Evolutionary conservation across 805 yeast species (phyloP).

Genomic region (Grigorovia yakushimaensis): DNA sequence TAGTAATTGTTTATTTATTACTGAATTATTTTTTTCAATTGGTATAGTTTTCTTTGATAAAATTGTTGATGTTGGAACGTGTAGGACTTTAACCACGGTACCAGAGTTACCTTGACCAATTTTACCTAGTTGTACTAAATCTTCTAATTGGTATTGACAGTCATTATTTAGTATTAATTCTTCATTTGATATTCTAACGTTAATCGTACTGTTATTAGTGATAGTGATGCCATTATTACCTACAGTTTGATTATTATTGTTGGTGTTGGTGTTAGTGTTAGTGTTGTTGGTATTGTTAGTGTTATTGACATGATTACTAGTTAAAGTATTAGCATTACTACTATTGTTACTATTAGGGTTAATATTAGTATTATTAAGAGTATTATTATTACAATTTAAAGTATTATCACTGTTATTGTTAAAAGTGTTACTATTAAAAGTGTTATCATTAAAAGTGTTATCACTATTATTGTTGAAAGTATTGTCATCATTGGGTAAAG

Average conservation of each 20-base stretch:
- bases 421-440: neutral
- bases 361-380: neutral
- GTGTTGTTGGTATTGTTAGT: neutral
- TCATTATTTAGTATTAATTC: slow-evolving; percentile 4
- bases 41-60: slow-evolving; percentile 89
- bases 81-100: slow-evolving; percentile 77
- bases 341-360: neutral
- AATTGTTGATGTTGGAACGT: slow-evolving; percentile 74
- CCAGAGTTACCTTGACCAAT: slow-evolving; percentile 95
- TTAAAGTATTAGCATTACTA: neutral
- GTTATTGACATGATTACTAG: neutral
- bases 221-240: neutral
- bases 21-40: slow-evolving; percentile 59
- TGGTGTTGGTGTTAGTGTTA: neutral
- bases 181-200: neutral
- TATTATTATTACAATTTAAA: too few relatives aligned
- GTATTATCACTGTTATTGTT: too few relatives aligned
- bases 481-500: neutral
- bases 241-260: neutral
- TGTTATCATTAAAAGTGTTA: neutral
- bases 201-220: neutral
- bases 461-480: neutral
- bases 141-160: slow-evolving; percentile 40
- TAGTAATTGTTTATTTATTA: slow-evolving; percentile 48
- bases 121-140: slow-evolving; percentile 62